Evolutionary conservation across 345 rosid genomes (phyloP).

Genomic region (Mangifera indica): DNA sequence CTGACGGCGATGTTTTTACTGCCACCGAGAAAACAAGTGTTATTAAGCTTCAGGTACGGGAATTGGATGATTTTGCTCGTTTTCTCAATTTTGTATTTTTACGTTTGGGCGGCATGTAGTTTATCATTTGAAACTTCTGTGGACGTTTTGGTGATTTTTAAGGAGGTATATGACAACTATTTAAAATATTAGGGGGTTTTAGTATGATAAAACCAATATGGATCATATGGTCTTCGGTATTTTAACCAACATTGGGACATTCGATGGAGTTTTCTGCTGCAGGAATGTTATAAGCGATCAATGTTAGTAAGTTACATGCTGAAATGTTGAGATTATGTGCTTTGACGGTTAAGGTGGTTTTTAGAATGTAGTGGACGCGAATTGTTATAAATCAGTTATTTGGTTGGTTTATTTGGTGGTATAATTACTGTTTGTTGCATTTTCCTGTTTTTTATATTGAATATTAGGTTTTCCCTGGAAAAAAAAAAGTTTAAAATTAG

Average conservation of each 20-base stretch:
- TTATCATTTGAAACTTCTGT: neutral
- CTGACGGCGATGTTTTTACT: conserved; percentile 54
- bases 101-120: neutral
- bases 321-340: neutral
- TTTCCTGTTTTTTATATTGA: neutral
- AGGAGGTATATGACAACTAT: too few relatives aligned
- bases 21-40: conserved; percentile 77
- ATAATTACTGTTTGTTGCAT: neutral
- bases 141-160: too few relatives aligned
- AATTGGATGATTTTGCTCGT: neutral
- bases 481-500: neutral
- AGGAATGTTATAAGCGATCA: neutral
- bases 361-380: neutral
- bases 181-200: too few relatives aligned
- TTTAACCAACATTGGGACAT: neutral
- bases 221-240: neutral
- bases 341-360: neutral
- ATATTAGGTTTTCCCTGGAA: too few relatives aligned
- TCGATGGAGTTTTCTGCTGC: neutral
- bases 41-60: conserved; percentile 77
- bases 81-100: neutral
- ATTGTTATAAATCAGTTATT: neutral
- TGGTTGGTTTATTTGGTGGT: neutral
- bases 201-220: too few relatives aligned
- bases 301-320: neutral